Evolutionary conservation across 768 basidiomycete genomes (phyloP).

Genomic region (Cubamyces sp.): DNA sequence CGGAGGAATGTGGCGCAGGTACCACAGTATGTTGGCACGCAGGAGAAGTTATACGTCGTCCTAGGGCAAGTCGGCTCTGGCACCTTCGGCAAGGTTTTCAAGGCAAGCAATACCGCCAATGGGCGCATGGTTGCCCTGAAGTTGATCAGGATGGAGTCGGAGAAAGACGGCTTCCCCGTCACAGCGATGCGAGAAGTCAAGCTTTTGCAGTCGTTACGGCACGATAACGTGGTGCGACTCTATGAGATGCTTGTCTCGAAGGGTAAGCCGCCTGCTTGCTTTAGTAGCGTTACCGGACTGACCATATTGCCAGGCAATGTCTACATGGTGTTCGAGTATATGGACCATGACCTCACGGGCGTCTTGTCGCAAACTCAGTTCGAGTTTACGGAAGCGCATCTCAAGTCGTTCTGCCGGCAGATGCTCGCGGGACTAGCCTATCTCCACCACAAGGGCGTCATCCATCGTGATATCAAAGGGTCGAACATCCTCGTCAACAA

Average conservation of each 20-base stretch:
- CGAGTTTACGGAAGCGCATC: constrained; percentile 79
- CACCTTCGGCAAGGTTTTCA: constrained; percentile 98
- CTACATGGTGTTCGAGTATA: constrained; percentile 99
- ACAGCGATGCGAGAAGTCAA: constrained; percentile 99
- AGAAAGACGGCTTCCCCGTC: constrained; percentile 97
- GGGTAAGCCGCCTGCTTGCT: constrained; percentile 51
- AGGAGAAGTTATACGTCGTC: constrained; percentile 75
- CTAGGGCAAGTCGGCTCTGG: constrained; percentile 96
- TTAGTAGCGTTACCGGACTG: neutral
- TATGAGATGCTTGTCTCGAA: constrained; percentile 99
- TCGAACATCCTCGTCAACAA: constrained; percentile 96
- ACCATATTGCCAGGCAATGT: constrained; percentile 69
- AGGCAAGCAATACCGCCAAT: constrained; percentile 84
- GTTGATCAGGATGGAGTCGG: constrained; percentile 96
- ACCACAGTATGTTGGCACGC: constrained; percentile 14
- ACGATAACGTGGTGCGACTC: constrained; percentile 86
- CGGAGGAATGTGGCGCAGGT: neutral
- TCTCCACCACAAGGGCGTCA: constrained; percentile 93
- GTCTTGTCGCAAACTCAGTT: constrained; percentile 91
- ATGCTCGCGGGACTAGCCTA: constrained; percentile 96
- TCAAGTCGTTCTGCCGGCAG: constrained; percentile 95
- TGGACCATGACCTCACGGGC: constrained; percentile 98
- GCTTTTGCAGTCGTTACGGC: constrained; percentile 86
- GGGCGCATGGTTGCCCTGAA: constrained; percentile 87
- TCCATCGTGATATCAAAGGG: constrained; percentile 98